Percentiles rank a stretch among this genome's conserved stretches.
phyloP scores from a whole-genome alignment of 352 stramenopile genomes.

The Phytopythium mirpurense region DNA sequence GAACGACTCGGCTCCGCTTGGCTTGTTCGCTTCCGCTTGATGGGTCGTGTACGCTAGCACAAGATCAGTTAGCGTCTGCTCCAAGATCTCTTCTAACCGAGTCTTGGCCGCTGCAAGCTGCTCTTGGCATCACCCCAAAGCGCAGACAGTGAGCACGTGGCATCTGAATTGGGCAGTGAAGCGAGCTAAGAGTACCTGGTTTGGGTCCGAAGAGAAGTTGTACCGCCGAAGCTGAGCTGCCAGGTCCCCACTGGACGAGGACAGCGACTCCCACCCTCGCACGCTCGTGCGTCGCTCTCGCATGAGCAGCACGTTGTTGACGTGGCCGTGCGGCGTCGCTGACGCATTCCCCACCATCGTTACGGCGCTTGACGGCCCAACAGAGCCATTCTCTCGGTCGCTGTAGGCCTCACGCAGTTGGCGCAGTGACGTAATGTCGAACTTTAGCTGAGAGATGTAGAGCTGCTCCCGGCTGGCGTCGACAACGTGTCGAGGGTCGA shows the following conservation, averaged over 20 bases:
- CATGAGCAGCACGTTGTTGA: conserved; percentile 62
- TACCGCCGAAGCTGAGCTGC: conserved; percentile 28
- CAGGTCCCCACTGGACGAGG: not conserved
- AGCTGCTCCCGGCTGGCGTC: conserved; percentile 19
- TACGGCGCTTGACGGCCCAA: not conserved
- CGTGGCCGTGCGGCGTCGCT: conserved; percentile 15
- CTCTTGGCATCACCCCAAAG: too few relatives aligned
- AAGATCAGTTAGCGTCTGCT: conserved; percentile 17
- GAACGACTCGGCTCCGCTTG: not conserved
- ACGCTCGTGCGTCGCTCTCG: conserved; percentile 25
- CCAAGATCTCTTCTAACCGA: conserved; percentile 27
- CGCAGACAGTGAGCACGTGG: too few relatives aligned
- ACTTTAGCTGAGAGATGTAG: conserved; percentile 57
- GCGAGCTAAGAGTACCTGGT: too few relatives aligned
- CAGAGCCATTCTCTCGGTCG: conserved; percentile 7
- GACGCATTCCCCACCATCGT: not conserved
- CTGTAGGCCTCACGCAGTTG: conserved; percentile 15
- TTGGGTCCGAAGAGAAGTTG: conserved; percentile 39
- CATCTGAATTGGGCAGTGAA: too few relatives aligned
- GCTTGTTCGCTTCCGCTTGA: not conserved
- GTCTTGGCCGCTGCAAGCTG: conserved; percentile 27
- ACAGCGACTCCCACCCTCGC: conserved; percentile 10
- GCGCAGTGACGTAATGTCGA: conserved; percentile 41
- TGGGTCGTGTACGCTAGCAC: conserved; percentile 19
- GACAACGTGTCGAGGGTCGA: not conserved